Conservation (phyloP, 768 basidiomycete genomes). For the Ramaria rubella region DNA sequence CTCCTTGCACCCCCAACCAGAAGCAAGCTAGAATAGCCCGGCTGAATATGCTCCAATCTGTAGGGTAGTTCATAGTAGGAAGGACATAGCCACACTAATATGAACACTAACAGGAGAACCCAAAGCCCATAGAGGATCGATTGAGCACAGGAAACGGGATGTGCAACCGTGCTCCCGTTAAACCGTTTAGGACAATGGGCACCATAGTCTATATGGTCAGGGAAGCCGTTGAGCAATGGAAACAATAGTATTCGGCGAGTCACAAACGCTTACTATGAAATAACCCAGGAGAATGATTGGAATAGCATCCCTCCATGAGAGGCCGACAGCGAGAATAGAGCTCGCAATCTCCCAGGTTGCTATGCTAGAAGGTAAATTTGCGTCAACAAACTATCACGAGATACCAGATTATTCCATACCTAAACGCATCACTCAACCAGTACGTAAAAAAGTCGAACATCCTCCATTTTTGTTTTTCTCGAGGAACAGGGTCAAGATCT, state of each 20-base stretch:
- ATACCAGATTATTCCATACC: constrained; percentile 13
- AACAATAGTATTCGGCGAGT: background rate
- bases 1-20: constrained; percentile 67
- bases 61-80: background rate
- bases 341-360: constrained; percentile 58
- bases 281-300: constrained; percentile 1
- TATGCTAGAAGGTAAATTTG: constrained; percentile 18
- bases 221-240: constrained; percentile 60
- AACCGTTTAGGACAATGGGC: constrained; percentile 73
- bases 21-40: constrained; percentile 71
- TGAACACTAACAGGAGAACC: constrained; percentile 51
- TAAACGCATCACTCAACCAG: constrained; percentile 34
- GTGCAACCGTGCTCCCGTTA: constrained; percentile 69
- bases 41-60: constrained; percentile 69
- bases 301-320: constrained; percentile 49
- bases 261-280: background rate
- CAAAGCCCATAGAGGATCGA: constrained; percentile 83
- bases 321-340: constrained; percentile 67
- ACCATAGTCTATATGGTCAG: constrained; percentile 64
- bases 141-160: constrained; percentile 74
- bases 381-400: constrained; percentile 22
- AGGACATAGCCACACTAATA: background rate
- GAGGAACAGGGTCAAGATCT: constrained; percentile 61
- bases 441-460: constrained; percentile 62
- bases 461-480: constrained; percentile 55